Evolutionary conservation across 306 rosid genomes (phyloP).

Genomic region (Sphenostylis stenocarpa): DNA sequence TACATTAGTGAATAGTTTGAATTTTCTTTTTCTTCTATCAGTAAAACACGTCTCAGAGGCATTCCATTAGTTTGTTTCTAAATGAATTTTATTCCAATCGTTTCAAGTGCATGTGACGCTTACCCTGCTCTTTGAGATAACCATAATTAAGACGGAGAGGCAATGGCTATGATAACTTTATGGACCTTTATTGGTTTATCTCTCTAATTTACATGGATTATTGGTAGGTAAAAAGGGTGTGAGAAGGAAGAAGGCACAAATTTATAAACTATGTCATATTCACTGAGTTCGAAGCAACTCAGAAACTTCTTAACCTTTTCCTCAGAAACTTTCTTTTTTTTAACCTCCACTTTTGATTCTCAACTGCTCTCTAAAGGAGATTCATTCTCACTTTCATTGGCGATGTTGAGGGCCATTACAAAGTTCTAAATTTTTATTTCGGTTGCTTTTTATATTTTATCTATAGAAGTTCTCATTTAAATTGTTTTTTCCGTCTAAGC

Average conservation of each 20-base stretch:
- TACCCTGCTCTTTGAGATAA: conserved; percentile 2
- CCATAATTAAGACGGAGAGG: not conserved
- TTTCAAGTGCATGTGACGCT: conserved; percentile 6
- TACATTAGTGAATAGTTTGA: not conserved
- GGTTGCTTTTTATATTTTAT: not conserved
- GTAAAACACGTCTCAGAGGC: not conserved
- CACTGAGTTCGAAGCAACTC: no score
- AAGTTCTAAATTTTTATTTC: not conserved
- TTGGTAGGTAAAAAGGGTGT: not conserved
- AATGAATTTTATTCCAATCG: not conserved
- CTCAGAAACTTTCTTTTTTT: no score
- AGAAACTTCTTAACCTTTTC: no score
- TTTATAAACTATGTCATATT: no score
- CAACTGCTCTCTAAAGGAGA: no score
- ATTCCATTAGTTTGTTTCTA: not conserved
- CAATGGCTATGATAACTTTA: no score
- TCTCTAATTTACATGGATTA: conserved; percentile 5
- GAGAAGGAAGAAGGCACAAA: not conserved
- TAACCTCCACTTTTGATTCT: no score
- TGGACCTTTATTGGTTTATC: no score
- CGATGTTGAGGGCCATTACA: not conserved
- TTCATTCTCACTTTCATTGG: no score
- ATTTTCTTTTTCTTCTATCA: not conserved
- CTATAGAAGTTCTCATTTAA: not conserved
- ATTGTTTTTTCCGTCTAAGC: not conserved